Evolutionary conservation across 1,284 basidiomycete species (phyloP).

Genomic region (Ceratobasidium sp.): DNA sequence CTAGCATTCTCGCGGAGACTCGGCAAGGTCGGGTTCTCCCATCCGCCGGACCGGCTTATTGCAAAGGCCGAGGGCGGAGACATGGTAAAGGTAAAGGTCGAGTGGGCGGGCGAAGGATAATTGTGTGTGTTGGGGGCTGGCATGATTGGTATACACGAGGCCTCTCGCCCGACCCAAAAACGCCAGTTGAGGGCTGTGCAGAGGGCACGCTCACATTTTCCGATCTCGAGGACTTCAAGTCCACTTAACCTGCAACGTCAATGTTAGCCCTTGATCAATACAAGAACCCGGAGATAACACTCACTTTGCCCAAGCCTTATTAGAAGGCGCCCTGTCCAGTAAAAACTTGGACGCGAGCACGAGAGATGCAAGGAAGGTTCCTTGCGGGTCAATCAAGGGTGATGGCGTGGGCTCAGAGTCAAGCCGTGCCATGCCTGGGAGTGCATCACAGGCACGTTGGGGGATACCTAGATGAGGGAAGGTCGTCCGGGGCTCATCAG

Average conservation of each 20-base stretch:
- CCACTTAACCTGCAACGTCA: conserved; percentile 65
- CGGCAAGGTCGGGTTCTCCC: not conserved
- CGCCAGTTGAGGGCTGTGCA: too few species aligned
- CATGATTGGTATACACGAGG: too few species aligned
- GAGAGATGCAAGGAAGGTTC: conserved; percentile 87
- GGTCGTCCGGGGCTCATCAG: not conserved
- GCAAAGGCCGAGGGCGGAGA: not conserved
- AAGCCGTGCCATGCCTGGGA: not conserved
- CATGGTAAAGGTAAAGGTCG: not conserved
- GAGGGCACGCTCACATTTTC: too few species aligned
- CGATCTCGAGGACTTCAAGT: too few species aligned
- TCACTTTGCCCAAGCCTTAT: conserved; percentile 87
- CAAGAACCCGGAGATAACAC: not conserved
- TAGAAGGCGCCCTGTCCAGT: conserved; percentile 92
- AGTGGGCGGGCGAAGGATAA: not conserved
- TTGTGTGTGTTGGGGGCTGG: not conserved
- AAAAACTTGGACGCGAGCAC: conserved; percentile 92
- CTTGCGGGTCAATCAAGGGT: conserved; percentile 86
- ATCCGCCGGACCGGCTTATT: not conserved
- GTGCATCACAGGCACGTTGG: not conserved
- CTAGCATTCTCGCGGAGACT: not conserved
- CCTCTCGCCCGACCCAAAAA: too few species aligned
- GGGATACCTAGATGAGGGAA: not conserved
- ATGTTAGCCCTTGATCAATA: not conserved
- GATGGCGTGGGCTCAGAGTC: conserved; percentile 4